phyloP scores from a whole-genome alignment of 371 early-diverging fungal genomes.

The Apophysomyces variabilis region DNA sequence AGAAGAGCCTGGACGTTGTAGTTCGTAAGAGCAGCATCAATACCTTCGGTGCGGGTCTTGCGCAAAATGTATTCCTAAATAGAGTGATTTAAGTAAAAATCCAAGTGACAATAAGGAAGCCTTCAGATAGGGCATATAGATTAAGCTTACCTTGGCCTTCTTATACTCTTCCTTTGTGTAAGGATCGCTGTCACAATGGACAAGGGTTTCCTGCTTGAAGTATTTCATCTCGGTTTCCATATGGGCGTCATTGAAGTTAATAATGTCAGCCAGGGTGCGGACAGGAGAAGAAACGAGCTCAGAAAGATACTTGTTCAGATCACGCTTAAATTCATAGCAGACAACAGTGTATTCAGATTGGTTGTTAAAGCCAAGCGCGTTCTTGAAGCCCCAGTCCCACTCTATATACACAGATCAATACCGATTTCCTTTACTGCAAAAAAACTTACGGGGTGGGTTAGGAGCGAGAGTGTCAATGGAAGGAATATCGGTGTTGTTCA shows the following conservation, averaged over 20 bases:
- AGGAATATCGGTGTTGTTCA: conserved; percentile 21
- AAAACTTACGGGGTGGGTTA: conserved; percentile 2
- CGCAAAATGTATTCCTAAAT: conserved; percentile 2
- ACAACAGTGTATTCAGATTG: conserved; percentile 19
- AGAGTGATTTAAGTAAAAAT: neutral
- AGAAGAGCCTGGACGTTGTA: conserved; percentile 13
- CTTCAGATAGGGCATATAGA: too few relatives aligned
- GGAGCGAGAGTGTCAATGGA: conserved; percentile 8
- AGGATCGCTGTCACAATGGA: conserved; percentile 11
- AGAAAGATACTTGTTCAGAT: conserved; percentile 20
- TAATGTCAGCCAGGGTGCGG: conserved; percentile 14
- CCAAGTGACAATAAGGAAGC: too few relatives aligned
- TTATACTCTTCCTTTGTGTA: conserved; percentile 15
- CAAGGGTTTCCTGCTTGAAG: conserved; percentile 16
- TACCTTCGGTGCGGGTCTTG: conserved; percentile 16
- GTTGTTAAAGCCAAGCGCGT: conserved; percentile 11
- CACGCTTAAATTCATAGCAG: conserved; percentile 21
- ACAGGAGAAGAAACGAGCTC: conserved; percentile 15
- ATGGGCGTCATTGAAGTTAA: conserved; percentile 12
- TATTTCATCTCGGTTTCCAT: conserved; percentile 16
- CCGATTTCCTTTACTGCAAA: neutral
- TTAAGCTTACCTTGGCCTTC: neutral
- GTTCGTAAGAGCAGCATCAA: conserved; percentile 18
- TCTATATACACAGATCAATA: neutral
- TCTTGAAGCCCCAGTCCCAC: conserved; percentile 20